Evolutionary conservation across 768 basidiomycete genomes (phyloP).

Genomic region (Termitomyces sp.): DNA sequence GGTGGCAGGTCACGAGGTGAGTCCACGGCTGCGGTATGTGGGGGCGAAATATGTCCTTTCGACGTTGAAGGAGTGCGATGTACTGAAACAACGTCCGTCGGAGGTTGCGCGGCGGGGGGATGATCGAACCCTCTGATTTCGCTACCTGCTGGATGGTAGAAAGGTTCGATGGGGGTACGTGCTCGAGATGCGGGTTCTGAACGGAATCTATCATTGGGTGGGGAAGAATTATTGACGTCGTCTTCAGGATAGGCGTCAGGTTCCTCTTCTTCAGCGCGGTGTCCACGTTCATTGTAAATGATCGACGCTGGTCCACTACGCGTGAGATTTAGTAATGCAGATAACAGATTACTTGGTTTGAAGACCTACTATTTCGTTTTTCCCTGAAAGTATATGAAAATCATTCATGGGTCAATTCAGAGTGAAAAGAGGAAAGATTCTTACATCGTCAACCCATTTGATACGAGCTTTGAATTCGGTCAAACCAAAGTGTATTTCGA

Average conservation of each 20-base stretch:
- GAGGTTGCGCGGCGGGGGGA: constrained; percentile 3
- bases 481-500: constrained; percentile 78
- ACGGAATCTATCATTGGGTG: constrained; percentile 33
- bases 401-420: background rate
- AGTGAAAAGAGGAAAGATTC: constrained; percentile 16
- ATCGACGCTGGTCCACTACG: constrained; percentile 72
- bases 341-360: background rate
- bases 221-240: constrained; percentile 33
- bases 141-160: constrained; percentile 13
- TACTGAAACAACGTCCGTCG: constrained; percentile 5
- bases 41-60: constrained; percentile 8
- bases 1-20: constrained; percentile 14
- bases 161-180: constrained; percentile 34
- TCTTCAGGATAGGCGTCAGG: constrained; percentile 61
- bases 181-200: constrained; percentile 48
- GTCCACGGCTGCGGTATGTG: constrained; percentile 8
- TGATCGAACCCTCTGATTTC: constrained; percentile 19
- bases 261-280: constrained; percentile 70
- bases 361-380: constrained; percentile 62
- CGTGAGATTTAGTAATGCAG: background rate
- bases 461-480: constrained; percentile 81
- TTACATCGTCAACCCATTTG: constrained; percentile 75
- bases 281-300: constrained; percentile 76
- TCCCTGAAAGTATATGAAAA: constrained; percentile 34
- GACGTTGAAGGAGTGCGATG: constrained; percentile 9